A percentile compares a stretch with the other conserved stretches of the same genome.
These are phyloP conservation scores for Cladosporium phlei DNA, from an alignment of 2,329 filamentous ascomycete genomes.

Conservation along the genomic window DNA sequence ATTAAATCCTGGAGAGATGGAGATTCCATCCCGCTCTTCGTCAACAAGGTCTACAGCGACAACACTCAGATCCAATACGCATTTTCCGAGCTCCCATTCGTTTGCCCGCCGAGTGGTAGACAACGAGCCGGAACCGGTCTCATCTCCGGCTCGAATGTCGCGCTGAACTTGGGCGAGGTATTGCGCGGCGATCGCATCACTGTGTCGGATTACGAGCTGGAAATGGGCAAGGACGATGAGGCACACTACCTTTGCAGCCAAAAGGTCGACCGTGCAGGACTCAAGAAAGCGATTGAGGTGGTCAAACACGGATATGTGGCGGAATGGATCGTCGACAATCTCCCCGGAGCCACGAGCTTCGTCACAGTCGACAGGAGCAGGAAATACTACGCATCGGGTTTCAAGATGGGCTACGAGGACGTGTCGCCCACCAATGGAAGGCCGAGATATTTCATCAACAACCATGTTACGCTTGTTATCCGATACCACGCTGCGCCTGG, in stretches of 20 bases:
- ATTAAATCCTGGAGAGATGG: conserved; percentile 72
- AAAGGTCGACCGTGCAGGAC: conserved; percentile 58
- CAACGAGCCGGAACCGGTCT: conserved; percentile 62
- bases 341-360: conserved; percentile 83
- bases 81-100: conserved; percentile 82
- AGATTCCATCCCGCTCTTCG: conserved; percentile 75
- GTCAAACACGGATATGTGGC: conserved; percentile 77
- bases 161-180: conserved; percentile 81
- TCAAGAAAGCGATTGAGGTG: conserved; percentile 65
- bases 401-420: conserved; percentile 79
- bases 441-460: conserved; percentile 72
- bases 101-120: conserved; percentile 71
- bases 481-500: conserved; percentile 70
- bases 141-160: conserved; percentile 70
- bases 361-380: conserved; percentile 77
- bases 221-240: conserved; percentile 69
- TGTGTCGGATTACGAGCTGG: conserved; percentile 75
- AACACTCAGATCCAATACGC: conserved; percentile 87
- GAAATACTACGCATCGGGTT: conserved; percentile 86
- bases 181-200: conserved; percentile 81
- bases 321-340: conserved; percentile 90
- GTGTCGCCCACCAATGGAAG: conserved; percentile 55
- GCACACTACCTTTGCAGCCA: conserved; percentile 69
- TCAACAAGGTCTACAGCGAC: conserved; percentile 90
- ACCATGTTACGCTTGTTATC: conserved; percentile 81